These are phyloP conservation scores for Aspergillus clavatus DNA, from an alignment of 2,329 filamentous ascomycete genomes.

Conservation along the genomic window DNA sequence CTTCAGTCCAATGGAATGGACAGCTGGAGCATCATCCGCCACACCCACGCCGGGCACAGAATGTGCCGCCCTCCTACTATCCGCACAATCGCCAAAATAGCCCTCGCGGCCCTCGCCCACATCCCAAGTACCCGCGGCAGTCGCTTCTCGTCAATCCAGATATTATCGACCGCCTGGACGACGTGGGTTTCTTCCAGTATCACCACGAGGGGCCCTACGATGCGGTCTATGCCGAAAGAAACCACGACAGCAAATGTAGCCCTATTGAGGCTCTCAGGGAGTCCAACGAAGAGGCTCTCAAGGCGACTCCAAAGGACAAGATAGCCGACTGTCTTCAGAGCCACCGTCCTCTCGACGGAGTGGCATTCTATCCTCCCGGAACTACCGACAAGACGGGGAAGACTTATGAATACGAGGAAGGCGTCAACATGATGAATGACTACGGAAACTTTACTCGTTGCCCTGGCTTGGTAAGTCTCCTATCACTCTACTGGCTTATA, in stretches of 20 bases:
- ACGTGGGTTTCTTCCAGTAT: conserved; percentile 59
- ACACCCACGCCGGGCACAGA: conserved; percentile 19
- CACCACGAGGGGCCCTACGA: conserved; percentile 92
- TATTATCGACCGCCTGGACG: conserved; percentile 74
- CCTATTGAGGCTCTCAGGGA: conserved; percentile 72
- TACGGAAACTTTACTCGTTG: conserved; percentile 66
- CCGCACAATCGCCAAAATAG: conserved; percentile 9
- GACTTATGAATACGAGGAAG: conserved; percentile 74
- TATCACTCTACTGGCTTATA: neutral
- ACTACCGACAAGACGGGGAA: conserved; percentile 62
- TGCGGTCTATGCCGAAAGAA: conserved; percentile 69
- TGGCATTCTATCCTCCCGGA: conserved; percentile 71
- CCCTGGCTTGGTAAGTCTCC: conserved; percentile 61
- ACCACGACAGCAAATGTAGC: conserved; percentile 57
- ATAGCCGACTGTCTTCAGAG: conserved; percentile 66
- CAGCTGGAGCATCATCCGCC: conserved; percentile 23
- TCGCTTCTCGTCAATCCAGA: conserved; percentile 58
- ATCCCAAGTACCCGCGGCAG: conserved; percentile 13
- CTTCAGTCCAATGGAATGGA: conserved; percentile 22
- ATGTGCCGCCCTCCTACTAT: conserved; percentile 6
- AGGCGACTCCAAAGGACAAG: conserved; percentile 74
- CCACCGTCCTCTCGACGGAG: conserved; percentile 77
- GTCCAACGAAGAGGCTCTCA: conserved; percentile 70
- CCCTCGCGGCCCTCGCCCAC: conserved; percentile 14
- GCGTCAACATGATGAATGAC: conserved; percentile 76